Percentiles rank a stretch among this genome's conserved stretches.
phyloP scores from a whole-genome alignment of 2,329 filamentous ascomycete species.

The Colletotrichum coccodes region DNA sequence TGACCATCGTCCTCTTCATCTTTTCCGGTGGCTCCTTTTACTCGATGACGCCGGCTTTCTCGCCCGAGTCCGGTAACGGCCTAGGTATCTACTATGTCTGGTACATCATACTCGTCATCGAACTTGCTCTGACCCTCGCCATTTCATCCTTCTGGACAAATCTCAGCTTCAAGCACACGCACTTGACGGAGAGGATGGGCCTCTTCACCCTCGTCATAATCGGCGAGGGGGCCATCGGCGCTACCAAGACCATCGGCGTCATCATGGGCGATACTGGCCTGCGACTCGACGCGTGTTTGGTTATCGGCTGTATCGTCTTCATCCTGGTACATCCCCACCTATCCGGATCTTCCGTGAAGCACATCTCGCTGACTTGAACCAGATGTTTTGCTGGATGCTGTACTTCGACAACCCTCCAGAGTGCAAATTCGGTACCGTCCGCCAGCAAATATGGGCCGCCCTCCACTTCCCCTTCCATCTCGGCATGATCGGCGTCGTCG shows the following conservation, averaged over 20 bases:
- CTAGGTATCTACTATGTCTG: slow-evolving; percentile 54
- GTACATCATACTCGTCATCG: slow-evolving; percentile 59
- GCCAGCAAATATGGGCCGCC: slow-evolving; percentile 62
- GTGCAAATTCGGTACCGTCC: slow-evolving; percentile 58
- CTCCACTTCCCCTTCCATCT: slow-evolving; percentile 68
- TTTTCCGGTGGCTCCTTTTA: slow-evolving; percentile 44
- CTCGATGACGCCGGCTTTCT: slow-evolving; percentile 26
- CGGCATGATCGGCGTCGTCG: slow-evolving; percentile 64
- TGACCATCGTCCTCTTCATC: slow-evolving; percentile 44
- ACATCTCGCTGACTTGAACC: background rate
- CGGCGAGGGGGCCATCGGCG: slow-evolving; percentile 65
- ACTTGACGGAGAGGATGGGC: slow-evolving; percentile 67
- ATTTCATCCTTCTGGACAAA: slow-evolving; percentile 60
- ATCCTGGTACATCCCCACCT: slow-evolving; percentile 20
- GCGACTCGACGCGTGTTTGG: background rate
- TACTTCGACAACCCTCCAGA: slow-evolving; percentile 67
- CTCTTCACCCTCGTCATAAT: slow-evolving; percentile 69
- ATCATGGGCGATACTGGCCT: slow-evolving; percentile 25
- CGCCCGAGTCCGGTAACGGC: slow-evolving; percentile 34
- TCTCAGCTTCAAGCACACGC: slow-evolving; percentile 65
- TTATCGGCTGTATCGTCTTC: slow-evolving; percentile 29
- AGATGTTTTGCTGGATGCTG: slow-evolving; percentile 59
- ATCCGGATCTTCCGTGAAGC: accelerated
- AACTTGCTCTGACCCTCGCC: slow-evolving; percentile 56
- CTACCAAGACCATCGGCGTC: slow-evolving; percentile 53